Evolutionary conservation across 192 early-diverging fungal genomes (phyloP).

Genomic region (Mortierella antarctica): DNA sequence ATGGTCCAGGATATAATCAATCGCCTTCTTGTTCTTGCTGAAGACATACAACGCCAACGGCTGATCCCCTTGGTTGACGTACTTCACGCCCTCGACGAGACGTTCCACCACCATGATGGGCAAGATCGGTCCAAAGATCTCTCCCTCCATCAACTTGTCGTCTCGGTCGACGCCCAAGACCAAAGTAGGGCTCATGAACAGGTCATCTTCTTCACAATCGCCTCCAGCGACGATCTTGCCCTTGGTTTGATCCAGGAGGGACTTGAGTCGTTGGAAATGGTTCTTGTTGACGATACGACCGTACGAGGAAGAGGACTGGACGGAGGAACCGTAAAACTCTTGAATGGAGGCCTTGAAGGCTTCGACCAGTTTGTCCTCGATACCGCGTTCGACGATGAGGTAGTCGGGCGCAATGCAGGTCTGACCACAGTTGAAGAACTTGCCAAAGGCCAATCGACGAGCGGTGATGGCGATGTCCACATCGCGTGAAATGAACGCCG

Average conservation of each 20-base stretch:
- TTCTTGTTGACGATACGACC: slow-evolving; percentile 71
- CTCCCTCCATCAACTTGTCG: slow-evolving; percentile 81
- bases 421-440: slow-evolving; percentile 91
- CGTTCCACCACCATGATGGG: slow-evolving; percentile 79
- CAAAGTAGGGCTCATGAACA: slow-evolving; percentile 85
- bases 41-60: slow-evolving; percentile 89
- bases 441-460: slow-evolving; percentile 85
- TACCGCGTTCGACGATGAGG: slow-evolving; percentile 66
- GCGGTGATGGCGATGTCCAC: slow-evolving; percentile 73
- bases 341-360: slow-evolving; percentile 61
- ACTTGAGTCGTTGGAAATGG: slow-evolving; percentile 71
- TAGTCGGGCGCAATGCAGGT: slow-evolving; percentile 86
- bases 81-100: slow-evolving; percentile 74
- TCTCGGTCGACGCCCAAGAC: slow-evolving; percentile 77
- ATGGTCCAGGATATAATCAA: slow-evolving; percentile 70
- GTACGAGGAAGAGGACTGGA: slow-evolving; percentile 57
- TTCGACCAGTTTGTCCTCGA: slow-evolving; percentile 62
- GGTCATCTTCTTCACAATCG: slow-evolving; percentile 63
- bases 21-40: slow-evolving; percentile 62
- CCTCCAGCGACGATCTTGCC: slow-evolving; percentile 73
- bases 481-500: slow-evolving; percentile 76
- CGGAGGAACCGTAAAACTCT: slow-evolving; percentile 58
- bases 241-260: slow-evolving; percentile 60
- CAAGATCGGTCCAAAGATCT: slow-evolving; percentile 94
- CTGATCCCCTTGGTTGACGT: slow-evolving; percentile 72